Evolutionary conservation across 202 grass and related monocot genomes (phyloP), one percentile per base, ranked within the genome.

Genomic region (Zoysia matrella): DNA sequence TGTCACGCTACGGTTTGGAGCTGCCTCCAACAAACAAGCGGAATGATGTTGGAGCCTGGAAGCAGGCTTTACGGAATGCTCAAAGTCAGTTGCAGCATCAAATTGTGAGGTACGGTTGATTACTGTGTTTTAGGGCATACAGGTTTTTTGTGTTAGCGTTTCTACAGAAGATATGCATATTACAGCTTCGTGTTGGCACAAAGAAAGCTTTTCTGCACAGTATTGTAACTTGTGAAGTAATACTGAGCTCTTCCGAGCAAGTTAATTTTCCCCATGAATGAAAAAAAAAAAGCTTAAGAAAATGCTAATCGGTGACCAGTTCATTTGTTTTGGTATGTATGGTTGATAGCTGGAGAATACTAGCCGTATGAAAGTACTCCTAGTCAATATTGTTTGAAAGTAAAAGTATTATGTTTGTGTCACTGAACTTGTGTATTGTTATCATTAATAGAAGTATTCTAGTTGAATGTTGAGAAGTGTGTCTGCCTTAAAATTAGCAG

Each of bases 1-100:
- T 99, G 90, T 99, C 96, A n/a, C 89, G 93, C 47, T 99, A 99
- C 89, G 89, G 91, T 84, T 89, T 93, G 77, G 94, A 97, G 77
- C 92, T 89, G 75, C 96, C 96, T 61, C 93, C 87, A 60, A 62
- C 43, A 11, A 95, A 89, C 87, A 99, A 84, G 85, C 85, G 91
- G 51, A 96, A 94, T 92, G 96, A 99, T 85, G 91, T 94, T 14
- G 71, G 78, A 87, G 96, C 96, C 64, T 99, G 96, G 96, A 95
- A 76, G 74, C 91, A 89, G 56, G 96, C 96, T 64, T 62, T 99
- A 77, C 75, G 91, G 46, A 99, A 91, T 83, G 96, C 93, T 69
- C 93, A 96, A 78, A 92, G 85, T 62, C 91, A 95, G 46, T 73
- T 99, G 68, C 96, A 99, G 68, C 96, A 99, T 91, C 93, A 99